Evolutionary conservation across 768 basidiomycete species (phyloP).

Genomic region (Boletus fagicola): DNA sequence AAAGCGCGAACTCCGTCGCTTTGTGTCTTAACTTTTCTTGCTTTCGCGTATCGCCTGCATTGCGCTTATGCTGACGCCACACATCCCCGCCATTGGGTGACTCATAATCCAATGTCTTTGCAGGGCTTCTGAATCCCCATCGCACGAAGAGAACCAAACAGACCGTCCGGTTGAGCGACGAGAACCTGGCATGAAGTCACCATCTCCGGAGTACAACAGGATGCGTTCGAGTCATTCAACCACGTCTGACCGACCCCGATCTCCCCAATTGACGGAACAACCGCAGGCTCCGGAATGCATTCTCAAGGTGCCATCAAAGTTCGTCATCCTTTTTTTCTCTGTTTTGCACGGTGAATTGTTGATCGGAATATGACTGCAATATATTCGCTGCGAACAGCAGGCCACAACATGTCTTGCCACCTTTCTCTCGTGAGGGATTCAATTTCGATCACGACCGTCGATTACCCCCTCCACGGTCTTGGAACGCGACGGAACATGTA

Average conservation of each 20-base stretch:
- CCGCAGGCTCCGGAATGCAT: slow-evolving; percentile 23
- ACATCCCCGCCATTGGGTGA: slow-evolving; percentile 20
- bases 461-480: slow-evolving; percentile 33
- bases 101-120: slow-evolving; percentile 19
- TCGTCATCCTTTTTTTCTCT: slow-evolving; percentile 18
- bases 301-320: slow-evolving; percentile 26
- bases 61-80: slow-evolving; percentile 34
- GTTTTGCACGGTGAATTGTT: slow-evolving; percentile 14
- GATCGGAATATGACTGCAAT: slow-evolving; percentile 26
- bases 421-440: slow-evolving; percentile 32
- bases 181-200: slow-evolving; percentile 17
- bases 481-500: slow-evolving; percentile 25
- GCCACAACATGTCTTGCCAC: slow-evolving; percentile 35
- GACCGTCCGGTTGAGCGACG: slow-evolving; percentile 14
- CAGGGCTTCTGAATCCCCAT: slow-evolving; percentile 34
- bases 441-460: slow-evolving; percentile 35
- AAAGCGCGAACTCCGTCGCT: slow-evolving; percentile 16
- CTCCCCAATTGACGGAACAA: slow-evolving; percentile 20
- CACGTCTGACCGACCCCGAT: slow-evolving; percentile 18
- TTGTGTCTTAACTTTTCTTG: slow-evolving; percentile 9
- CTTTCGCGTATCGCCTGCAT: slow-evolving; percentile 24
- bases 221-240: slow-evolving; percentile 21
- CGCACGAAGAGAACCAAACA: slow-evolving; percentile 20
- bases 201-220: slow-evolving; percentile 23
- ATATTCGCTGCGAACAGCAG: slow-evolving; percentile 30